Percentiles rank a stretch among this genome's conserved stretches.
Conservation (phyloP, 768 basidiomycete species). For the Boletales sp. region DNA sequence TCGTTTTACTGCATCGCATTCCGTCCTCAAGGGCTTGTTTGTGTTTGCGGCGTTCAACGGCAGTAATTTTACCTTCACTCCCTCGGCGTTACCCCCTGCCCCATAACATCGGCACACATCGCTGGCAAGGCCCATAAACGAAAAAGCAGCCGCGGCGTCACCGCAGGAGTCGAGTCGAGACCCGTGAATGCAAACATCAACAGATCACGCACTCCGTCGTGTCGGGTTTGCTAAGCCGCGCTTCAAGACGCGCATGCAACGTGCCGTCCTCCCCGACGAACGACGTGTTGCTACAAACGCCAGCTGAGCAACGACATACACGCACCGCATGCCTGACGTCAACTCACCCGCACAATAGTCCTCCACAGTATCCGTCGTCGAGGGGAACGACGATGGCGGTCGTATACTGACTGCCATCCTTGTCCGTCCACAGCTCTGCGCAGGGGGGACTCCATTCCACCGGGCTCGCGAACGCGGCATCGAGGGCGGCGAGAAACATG, state of each 20-base stretch:
- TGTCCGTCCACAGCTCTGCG: slow-evolving; percentile 11
- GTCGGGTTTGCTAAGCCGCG: slow-evolving; percentile 35
- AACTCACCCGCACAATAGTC: neutral
- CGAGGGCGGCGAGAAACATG: neutral
- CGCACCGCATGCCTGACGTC: neutral
- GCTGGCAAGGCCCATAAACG: too few relatives aligned
- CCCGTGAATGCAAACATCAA: slow-evolving; percentile 15
- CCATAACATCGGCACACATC: too few relatives aligned
- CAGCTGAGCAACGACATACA: neutral
- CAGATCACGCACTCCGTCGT: slow-evolving; percentile 45
- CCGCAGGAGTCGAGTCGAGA: too few relatives aligned
- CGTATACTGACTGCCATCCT: neutral
- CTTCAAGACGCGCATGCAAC: slow-evolving; percentile 45
- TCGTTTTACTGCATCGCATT: too few relatives aligned
- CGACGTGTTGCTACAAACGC: slow-evolving; percentile 36
- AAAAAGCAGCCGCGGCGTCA: too few relatives aligned
- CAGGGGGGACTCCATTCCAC: slow-evolving; percentile 10
- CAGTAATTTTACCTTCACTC: too few relatives aligned
- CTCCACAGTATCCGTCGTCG: slow-evolving; percentile 36
- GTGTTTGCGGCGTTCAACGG: too few relatives aligned
- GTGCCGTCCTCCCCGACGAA: slow-evolving; percentile 46
- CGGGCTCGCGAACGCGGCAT: slow-evolving; percentile 1
- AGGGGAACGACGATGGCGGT: slow-evolving; percentile 38
- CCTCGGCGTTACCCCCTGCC: too few relatives aligned
- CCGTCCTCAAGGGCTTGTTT: too few relatives aligned